Evolutionary conservation across 805 yeast species (phyloP).

Genomic region (Lachancea nothofagi): DNA sequence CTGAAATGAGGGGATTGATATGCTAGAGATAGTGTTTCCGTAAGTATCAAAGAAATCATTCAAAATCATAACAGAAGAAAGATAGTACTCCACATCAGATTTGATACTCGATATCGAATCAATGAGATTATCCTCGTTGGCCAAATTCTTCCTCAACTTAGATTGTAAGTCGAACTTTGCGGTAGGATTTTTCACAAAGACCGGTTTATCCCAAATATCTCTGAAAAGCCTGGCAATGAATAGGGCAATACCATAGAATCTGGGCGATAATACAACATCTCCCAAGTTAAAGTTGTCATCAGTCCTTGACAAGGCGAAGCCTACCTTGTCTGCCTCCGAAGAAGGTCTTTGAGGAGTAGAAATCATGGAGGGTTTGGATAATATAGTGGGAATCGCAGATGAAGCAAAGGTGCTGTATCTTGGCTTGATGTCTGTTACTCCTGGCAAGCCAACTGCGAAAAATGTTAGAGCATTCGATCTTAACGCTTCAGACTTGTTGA

Average conservation of each 20-base stretch:
- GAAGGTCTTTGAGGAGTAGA: conserved; percentile 19
- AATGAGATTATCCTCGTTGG: conserved; percentile 18
- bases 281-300: conserved; percentile 40
- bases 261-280: conserved; percentile 82
- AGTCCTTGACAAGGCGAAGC: conserved; percentile 8
- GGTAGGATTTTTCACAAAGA: conserved; percentile 42
- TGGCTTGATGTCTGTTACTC: conserved; percentile 40
- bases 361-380: conserved; percentile 21
- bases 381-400: conserved; percentile 27
- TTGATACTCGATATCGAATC: conserved; percentile 26
- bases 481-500: conserved; percentile 49
- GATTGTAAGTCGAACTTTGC: conserved; percentile 12
- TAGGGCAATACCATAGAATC: conserved; percentile 83
- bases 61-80: conserved; percentile 65
- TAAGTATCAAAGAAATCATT: conserved; percentile 65
- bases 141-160: conserved; percentile 24
- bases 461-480: conserved; percentile 41
- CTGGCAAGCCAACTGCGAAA: conserved; percentile 40
- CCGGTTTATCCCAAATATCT: conserved; percentile 69
- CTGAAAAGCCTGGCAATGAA: conserved; percentile 74
- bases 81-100: conserved; percentile 56
- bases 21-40: conserved; percentile 39
- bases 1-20: conserved; percentile 41
- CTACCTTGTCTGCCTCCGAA: conserved; percentile 3
- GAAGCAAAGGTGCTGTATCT: conserved; percentile 32